Evolutionary conservation across 495 filamentous ascomycete species (phyloP), one percentile per base, ranked within the genome.

Genomic region (Penicillium nucicola): DNA sequence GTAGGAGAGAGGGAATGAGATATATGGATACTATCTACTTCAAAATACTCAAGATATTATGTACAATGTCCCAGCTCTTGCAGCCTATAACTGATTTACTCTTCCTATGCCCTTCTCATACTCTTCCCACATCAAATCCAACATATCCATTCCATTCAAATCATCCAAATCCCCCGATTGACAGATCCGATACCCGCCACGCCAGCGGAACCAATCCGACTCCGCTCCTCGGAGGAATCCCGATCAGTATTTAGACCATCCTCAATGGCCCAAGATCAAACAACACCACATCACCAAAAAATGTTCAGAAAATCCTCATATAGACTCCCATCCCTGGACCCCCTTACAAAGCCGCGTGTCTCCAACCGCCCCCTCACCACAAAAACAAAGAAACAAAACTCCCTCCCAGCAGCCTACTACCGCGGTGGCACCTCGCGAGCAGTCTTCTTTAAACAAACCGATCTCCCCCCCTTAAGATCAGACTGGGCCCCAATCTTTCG

Each of bases 361-460:
- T 28, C 36, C 36, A 30, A 2, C 46, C 23, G 7, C 17, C 8
- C 18, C 18, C 39, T 13, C 42, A 45, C 2, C 20, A 22, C 20
- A 22, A 5, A 22, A 15, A 48, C 49, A 10, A 45, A 55, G 40
- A 62, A 47, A n/a, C 71, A 76, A 48, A 49, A 57, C 17, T 65
- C 58, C 38, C 71, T 86, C 17, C 80, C 80, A 5, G 85, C 84
- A 20, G 70, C 84, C 32, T 90, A 87, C 67, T 86, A 85, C 60
- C 84, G 87, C 50, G 85, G 86, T 42, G 86, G 86, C 22, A 89
- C 85, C 1, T 87, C 85, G 4, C 82, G 83, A 41, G 87, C 83
- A 11, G 69, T 89, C 4, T 72, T 91, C 34, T 78, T 90, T 65
- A 66, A 73, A 8, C 61, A 76, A 37, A 56, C 68, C 0, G 64